Percentiles rank a stretch among this genome's conserved stretches.
These are phyloP conservation scores for Diplodia mutila DNA, from an alignment of 2,329 filamentous ascomycete species.

Conservation along the genomic window DNA sequence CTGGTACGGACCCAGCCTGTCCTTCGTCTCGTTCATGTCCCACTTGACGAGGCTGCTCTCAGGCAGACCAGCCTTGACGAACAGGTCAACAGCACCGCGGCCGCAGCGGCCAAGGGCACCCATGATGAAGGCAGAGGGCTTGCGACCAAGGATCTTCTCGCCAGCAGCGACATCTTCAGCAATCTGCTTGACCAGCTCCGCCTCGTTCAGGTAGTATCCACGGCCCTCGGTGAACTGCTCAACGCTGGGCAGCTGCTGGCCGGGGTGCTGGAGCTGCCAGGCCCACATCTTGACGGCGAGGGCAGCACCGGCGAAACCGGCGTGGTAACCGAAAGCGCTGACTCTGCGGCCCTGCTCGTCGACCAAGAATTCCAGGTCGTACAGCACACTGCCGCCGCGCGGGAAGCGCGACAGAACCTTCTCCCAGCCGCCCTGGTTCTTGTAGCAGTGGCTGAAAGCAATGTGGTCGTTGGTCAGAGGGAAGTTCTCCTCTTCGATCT, in stretches of 20 bases:
- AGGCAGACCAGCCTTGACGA: constrained; percentile 72
- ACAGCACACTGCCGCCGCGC: constrained; percentile 73
- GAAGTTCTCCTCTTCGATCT: constrained; percentile 45
- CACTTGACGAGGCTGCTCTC: constrained; percentile 70
- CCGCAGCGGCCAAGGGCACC: constrained; percentile 81
- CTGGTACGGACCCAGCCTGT: constrained; percentile 69
- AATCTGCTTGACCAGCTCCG: constrained; percentile 71
- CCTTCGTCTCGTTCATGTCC: constrained; percentile 78
- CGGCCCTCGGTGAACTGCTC: constrained; percentile 54
- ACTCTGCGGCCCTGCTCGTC: constrained; percentile 73
- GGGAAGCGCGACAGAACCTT: constrained; percentile 78
- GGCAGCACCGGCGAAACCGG: constrained; percentile 52
- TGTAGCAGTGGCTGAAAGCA: constrained; percentile 50
- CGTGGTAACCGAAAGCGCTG: constrained; percentile 66
- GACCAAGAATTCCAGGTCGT: constrained; percentile 85
- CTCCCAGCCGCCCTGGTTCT: constrained; percentile 63
- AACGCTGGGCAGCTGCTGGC: constrained; percentile 67
- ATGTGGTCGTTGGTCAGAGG: constrained; percentile 47
- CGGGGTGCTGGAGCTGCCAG: constrained; percentile 75
- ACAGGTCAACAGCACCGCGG: constrained; percentile 79
- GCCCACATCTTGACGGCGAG: constrained; percentile 70
- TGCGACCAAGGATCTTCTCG: constrained; percentile 66
- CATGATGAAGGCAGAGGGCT: constrained; percentile 79
- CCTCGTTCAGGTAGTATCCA: constrained; percentile 73
- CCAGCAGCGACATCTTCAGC: constrained; percentile 71